phyloP scores from a whole-genome alignment of 345 rosid species.

The Pugionium cornutum region DNA sequence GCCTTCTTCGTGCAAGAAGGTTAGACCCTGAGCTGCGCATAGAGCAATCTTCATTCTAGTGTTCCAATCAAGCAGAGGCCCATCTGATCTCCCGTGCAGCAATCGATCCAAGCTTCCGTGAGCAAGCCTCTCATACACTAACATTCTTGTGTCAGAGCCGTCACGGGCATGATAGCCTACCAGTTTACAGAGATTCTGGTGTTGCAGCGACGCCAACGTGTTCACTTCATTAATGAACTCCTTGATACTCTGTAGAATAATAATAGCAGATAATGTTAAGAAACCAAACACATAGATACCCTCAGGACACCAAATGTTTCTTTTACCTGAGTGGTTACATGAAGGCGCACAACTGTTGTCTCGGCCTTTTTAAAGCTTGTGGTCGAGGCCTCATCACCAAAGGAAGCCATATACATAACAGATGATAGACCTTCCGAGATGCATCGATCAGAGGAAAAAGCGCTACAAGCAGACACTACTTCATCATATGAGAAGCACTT shows the following conservation, averaged over 20 bases:
- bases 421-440: constrained; percentile 88
- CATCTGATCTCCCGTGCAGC: constrained; percentile 81
- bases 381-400: constrained; percentile 73
- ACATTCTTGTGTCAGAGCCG: constrained; percentile 73
- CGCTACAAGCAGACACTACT: constrained; percentile 73
- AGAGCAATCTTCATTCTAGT: constrained; percentile 86
- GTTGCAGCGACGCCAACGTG: constrained; percentile 87
- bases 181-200: constrained; percentile 85
- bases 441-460: constrained; percentile 70
- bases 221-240: constrained; percentile 79
- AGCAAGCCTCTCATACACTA: constrained; percentile 89
- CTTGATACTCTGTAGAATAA: constrained; percentile 57
- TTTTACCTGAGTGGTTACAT: constrained; percentile 67
- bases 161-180: constrained; percentile 88
- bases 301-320: background rate
- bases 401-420: constrained; percentile 79
- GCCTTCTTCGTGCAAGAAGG: constrained; percentile 97
- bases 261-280: constrained; percentile 24
- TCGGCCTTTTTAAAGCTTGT: constrained; percentile 65
- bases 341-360: constrained; percentile 86
- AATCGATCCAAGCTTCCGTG: constrained; percentile 92
- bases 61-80: constrained; percentile 95
- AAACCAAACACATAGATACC: background rate
- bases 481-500: constrained; percentile 75
- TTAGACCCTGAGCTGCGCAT: constrained; percentile 85